Base-by-base conservation (phyloP, 306 rosid genomes). In the Begonia loranthoides region DNA sequence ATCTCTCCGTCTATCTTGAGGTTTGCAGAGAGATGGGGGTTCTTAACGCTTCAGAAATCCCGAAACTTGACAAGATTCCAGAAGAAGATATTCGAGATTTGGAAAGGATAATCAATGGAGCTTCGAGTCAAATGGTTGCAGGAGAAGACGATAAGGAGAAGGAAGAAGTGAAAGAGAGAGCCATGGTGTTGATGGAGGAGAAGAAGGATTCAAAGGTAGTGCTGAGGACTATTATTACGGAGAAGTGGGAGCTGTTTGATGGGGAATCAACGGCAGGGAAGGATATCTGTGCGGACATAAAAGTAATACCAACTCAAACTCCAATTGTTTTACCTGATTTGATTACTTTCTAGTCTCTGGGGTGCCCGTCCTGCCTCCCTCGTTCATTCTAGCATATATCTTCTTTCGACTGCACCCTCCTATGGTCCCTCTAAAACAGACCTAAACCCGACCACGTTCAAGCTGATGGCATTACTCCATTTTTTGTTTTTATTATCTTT, bases 181-280 rank as follows among this genome's bases (percentile, higher is more conserved):
- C 70, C 8, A 48, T 67, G 52, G 73, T 66, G 50, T 24, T 15
- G 33, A 13, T 50, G 12, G 61, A 13, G 41, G 61, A 50, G n/a
- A 45, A 45, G 13, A 53, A 24, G 44, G 58, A 57, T 16, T 46
- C 66, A 10, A 52, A 58, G 17, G 65, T 68, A 9, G 56, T 28
- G 15, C 66, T 75, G 64, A 70, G 41, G 62, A 89, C 97, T 0
- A 71, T 85, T 22, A 73, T 89, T 12, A 89, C 97, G 0, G 75
- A 89, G 4, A 68, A 82, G 38, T 89, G 95, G 97, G 97, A 77
- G 68, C 58, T 70, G 15, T 89, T 89, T 60, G 89, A 82, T 9
- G 90, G 73, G 9, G 82, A 80, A 41, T 28, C 15, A 4, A n/a
- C 52, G 17, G 47, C 47, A 3, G 47, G 47, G 15, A n/a, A 43